Percentiles rank a stretch among this genome's conserved stretches.
Conservation (phyloP, 2,329 filamentous ascomycete genomes). For the Penicillium sp. region DNA sequence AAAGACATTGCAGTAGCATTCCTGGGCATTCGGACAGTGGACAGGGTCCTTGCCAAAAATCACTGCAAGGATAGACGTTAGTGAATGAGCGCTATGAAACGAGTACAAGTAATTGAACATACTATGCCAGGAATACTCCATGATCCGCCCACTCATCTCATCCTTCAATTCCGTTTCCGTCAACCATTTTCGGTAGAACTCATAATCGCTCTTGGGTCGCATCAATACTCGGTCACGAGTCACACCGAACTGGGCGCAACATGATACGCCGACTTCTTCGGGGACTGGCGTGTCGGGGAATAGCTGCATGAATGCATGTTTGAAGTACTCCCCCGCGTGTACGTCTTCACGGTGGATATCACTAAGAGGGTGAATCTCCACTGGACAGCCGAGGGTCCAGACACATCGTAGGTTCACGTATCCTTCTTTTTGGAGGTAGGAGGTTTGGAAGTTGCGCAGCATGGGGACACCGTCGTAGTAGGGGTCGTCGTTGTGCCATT, state of each 20-base stretch:
- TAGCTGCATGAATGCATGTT: slow-evolving; percentile 56
- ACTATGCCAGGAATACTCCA: slow-evolving; percentile 68
- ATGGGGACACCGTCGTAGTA: slow-evolving; percentile 59
- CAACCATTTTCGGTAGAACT: slow-evolving; percentile 57
- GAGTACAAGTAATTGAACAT: slow-evolving; percentile 33
- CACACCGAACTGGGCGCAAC: slow-evolving; percentile 63
- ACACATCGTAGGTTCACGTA: slow-evolving; percentile 62
- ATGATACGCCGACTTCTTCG: slow-evolving; percentile 55
- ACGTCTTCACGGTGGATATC: slow-evolving; percentile 52
- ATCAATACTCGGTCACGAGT: slow-evolving; percentile 55
- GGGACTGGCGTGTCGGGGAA: slow-evolving; percentile 53
- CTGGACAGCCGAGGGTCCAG: slow-evolving; percentile 60
- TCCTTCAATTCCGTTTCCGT: slow-evolving; percentile 55
- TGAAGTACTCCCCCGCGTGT: slow-evolving; percentile 58
- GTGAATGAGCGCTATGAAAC: background rate
- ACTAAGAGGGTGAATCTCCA: slow-evolving; percentile 56
- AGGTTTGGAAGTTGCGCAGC: slow-evolving; percentile 56
- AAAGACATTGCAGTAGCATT: slow-evolving; percentile 72
- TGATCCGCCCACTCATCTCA: slow-evolving; percentile 58
- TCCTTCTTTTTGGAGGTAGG: slow-evolving; percentile 56
- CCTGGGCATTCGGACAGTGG: slow-evolving; percentile 65
- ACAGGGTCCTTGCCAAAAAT: slow-evolving; percentile 64
- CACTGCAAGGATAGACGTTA: slow-evolving; percentile 45
- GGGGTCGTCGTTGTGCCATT: slow-evolving; percentile 60
- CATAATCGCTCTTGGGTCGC: slow-evolving; percentile 56